A percentile compares a stretch with the other conserved stretches of the same genome.
Evolutionary conservation across 371 early-diverging fungal genomes (phyloP).

Genomic region (Smittium culicis): DNA sequence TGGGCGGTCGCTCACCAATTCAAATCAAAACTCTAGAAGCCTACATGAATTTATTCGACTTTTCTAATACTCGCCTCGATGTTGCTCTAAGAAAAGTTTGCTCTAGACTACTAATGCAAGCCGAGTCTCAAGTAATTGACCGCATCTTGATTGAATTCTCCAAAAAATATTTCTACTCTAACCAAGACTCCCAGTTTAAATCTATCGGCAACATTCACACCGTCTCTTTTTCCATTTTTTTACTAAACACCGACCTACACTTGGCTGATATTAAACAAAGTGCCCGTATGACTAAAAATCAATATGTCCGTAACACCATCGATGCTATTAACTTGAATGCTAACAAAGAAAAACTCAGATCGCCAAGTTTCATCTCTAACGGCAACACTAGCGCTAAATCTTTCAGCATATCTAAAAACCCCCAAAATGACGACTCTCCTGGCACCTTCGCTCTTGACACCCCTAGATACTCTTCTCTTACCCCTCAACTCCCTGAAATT

Average conservation of each 20-base stretch:
- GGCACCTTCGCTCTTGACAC: not conserved
- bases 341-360: not conserved
- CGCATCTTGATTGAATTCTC: conserved; percentile 71
- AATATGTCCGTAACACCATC: conserved; percentile 39
- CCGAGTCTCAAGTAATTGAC: conserved; percentile 84
- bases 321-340: conserved; percentile 30
- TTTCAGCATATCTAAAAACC: not conserved
- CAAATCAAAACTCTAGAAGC: conserved; percentile 39
- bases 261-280: conserved; percentile 51
- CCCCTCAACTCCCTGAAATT: not conserved
- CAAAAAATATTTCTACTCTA: conserved; percentile 64
- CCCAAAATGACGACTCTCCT: not conserved
- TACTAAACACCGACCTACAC: conserved; percentile 87
- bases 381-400: not conserved
- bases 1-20: conserved; percentile 34
- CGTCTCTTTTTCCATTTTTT: conserved; percentile 64
- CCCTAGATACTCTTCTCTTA: not conserved
- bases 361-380: not conserved
- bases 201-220: conserved; percentile 61
- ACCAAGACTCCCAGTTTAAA: conserved; percentile 40
- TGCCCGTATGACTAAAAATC: conserved; percentile 35
- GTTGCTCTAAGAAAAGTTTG: conserved; percentile 65
- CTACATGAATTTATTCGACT: conserved; percentile 65
- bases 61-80: conserved; percentile 53
- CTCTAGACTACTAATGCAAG: conserved; percentile 61